Conservation (phyloP, 768 basidiomycete species). For the Sistotremastrum suecicum region DNA sequence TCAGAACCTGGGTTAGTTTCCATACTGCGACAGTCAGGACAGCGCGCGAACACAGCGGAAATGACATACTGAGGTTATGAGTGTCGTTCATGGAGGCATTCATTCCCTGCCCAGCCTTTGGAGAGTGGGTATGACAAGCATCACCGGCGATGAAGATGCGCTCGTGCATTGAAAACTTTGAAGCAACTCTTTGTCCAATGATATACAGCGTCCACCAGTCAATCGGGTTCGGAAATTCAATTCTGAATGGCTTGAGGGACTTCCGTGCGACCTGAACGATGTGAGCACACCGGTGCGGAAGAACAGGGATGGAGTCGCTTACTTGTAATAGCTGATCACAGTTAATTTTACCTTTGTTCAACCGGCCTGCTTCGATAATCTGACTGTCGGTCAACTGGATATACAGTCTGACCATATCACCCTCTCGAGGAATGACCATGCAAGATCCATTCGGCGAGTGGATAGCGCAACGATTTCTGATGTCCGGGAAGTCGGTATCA, state of each 20-base stretch:
- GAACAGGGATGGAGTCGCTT: conserved; percentile 1
- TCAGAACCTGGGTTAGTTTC: no score
- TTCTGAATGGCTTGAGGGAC: conserved; percentile 12
- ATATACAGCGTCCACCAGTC: conserved; percentile 9
- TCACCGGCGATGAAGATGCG: conserved; percentile 7
- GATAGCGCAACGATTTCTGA: conserved; percentile 48
- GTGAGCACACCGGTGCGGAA: not conserved
- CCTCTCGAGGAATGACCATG: conserved; percentile 64
- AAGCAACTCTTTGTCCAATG: conserved; percentile 7
- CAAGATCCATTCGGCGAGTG: conserved; percentile 57
- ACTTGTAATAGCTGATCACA: conserved; percentile 42
- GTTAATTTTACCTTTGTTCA: conserved; percentile 37
- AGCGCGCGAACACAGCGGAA: conserved; percentile 2
- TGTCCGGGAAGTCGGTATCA: conserved; percentile 67
- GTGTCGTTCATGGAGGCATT: conserved; percentile 7
- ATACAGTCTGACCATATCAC: conserved; percentile 54
- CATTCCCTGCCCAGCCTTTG: conserved; percentile 8
- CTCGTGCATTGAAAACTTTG: conserved; percentile 2
- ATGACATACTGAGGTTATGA: conserved; percentile 3
- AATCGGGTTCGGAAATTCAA: conserved; percentile 9
- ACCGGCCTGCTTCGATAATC: conserved; percentile 31
- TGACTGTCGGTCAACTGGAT: conserved; percentile 46
- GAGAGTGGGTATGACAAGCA: conserved; percentile 8
- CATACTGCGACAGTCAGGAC: no score
- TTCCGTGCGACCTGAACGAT: conserved; percentile 9